Conservation (phyloP, 2,329 filamentous ascomycete genomes). For the Orbilia blumenaviensis region DNA sequence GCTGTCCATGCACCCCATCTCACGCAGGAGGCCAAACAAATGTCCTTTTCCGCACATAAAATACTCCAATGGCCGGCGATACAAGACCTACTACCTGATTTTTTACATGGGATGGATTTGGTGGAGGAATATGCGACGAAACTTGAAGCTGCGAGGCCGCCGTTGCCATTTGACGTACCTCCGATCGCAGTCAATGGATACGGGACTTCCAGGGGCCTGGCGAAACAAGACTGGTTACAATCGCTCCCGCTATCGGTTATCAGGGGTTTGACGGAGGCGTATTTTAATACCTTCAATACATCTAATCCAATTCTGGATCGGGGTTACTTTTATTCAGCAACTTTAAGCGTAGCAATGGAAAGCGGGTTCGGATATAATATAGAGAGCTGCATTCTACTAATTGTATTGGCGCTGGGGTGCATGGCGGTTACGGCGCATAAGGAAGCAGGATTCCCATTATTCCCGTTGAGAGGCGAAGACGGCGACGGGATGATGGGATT, state of each 20-base stretch:
- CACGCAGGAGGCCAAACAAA: slow-evolving; percentile 35
- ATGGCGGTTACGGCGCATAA: slow-evolving; percentile 65
- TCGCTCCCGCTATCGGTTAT: slow-evolving; percentile 64
- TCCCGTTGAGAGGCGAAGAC: slow-evolving; percentile 54
- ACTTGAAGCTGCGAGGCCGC: slow-evolving; percentile 64
- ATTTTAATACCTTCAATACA: slow-evolving; percentile 68
- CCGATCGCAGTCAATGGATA: slow-evolving; percentile 58
- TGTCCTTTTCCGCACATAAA: slow-evolving; percentile 62
- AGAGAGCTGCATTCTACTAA: slow-evolving; percentile 66
- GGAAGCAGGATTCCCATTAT: slow-evolving; percentile 63
- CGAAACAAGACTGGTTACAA: slow-evolving; percentile 63
- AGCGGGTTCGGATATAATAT: slow-evolving; percentile 66
- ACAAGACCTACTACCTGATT: slow-evolving; percentile 62
- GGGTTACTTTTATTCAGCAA: slow-evolving; percentile 66
- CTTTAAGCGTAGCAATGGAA: slow-evolving; percentile 64
- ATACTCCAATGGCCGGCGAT: slow-evolving; percentile 66
- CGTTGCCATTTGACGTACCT: slow-evolving; percentile 62
- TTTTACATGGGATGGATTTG: slow-evolving; percentile 62
- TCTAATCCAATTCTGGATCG: slow-evolving; percentile 67
- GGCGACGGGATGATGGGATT: slow-evolving; percentile 55
- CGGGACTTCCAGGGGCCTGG: neutral
- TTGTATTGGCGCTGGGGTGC: slow-evolving; percentile 66
- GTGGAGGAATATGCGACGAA: slow-evolving; percentile 65
- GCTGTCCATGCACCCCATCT: neutral
- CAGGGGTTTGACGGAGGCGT: slow-evolving; percentile 66